phyloP scores from a whole-genome alignment of 1,284 basidiomycete genomes.

The Cryptococcus depauperatus region DNA sequence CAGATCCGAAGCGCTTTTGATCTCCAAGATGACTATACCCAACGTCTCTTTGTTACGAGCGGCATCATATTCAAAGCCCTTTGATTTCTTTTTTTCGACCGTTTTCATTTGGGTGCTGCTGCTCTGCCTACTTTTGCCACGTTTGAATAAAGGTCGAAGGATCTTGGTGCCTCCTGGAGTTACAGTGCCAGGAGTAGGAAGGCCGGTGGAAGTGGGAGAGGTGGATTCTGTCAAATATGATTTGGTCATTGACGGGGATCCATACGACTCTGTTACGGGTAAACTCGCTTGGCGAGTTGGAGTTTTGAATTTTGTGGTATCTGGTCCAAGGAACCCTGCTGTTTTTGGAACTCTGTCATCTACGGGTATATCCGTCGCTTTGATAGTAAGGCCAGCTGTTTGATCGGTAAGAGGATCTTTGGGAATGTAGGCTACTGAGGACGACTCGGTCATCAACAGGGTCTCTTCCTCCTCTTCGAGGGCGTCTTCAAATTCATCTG shows the following conservation, averaged over 20 bases:
- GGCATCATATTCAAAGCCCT: conserved; percentile 60
- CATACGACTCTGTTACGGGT: conserved; percentile 9
- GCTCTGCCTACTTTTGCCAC: conserved; percentile 12
- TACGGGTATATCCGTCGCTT: conserved; percentile 3
- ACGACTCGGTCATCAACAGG: conserved; percentile 14
- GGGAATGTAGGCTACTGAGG: conserved; percentile 8
- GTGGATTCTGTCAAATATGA: conserved; percentile 6
- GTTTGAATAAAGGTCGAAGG: conserved; percentile 20
- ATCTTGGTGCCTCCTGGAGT: conserved; percentile 26
- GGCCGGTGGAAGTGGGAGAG: conserved; percentile 8
- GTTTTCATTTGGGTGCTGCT: conserved; percentile 6
- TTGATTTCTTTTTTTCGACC: conserved; percentile 15
- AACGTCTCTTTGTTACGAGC: conserved; percentile 62
- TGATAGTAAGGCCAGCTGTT: conserved; percentile 7
- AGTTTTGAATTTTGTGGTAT: conserved; percentile 6
- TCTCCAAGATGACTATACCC: conserved; percentile 82
- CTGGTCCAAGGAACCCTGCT: conserved; percentile 16
- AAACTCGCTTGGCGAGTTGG: conserved; percentile 13
- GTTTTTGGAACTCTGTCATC: conserved; percentile 9
- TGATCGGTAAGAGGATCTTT: conserved; percentile 9
- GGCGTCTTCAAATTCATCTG: conserved; percentile 47
- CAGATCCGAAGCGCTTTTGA: conserved; percentile 66
- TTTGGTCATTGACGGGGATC: conserved; percentile 4
- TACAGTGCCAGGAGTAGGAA: conserved; percentile 16
- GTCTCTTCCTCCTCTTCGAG: conserved; percentile 31